Evolutionary conservation across 495 filamentous ascomycete species (phyloP).

Genomic region (Talaromyces nanjingensis): DNA sequence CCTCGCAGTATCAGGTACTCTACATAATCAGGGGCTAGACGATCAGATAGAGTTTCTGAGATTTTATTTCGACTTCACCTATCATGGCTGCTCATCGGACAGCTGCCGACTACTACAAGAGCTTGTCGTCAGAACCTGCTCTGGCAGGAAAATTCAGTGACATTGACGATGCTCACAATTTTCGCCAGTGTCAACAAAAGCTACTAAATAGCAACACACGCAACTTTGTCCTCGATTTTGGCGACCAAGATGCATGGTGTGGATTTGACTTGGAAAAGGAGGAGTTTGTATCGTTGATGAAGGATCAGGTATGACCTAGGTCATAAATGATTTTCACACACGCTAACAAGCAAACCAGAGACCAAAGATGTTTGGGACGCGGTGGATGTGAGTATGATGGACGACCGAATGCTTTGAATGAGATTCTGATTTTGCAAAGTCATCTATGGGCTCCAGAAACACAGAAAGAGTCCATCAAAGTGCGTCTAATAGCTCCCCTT

Average conservation of each 20-base stretch:
- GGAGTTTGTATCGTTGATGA: slow-evolving; percentile 36
- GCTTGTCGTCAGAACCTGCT: slow-evolving; percentile 16
- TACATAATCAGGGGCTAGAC: neutral
- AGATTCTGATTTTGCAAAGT: slow-evolving; percentile 27
- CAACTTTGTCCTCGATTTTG: slow-evolving; percentile 71
- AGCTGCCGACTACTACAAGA: slow-evolving; percentile 32
- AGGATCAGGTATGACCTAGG: slow-evolving; percentile 20
- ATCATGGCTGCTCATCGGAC: slow-evolving; percentile 13
- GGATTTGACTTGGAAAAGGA: slow-evolving; percentile 47
- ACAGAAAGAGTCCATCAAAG: slow-evolving; percentile 48
- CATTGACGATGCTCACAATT: slow-evolving; percentile 47
- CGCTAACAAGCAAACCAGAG: slow-evolving; percentile 17
- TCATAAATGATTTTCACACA: no score
- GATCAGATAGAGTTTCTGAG: neutral
- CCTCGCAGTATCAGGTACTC: neutral
- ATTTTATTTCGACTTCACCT: neutral
- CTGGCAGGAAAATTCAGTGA: slow-evolving; percentile 38
- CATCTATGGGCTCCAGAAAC: slow-evolving; percentile 67
- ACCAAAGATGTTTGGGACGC: slow-evolving; percentile 35
- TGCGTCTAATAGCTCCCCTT: slow-evolving; percentile 11
- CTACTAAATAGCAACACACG: slow-evolving; percentile 32
- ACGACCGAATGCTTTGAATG: neutral
- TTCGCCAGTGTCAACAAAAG: slow-evolving; percentile 28
- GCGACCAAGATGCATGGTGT: slow-evolving; percentile 53
- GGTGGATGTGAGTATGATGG: slow-evolving; percentile 59